phyloP scores from a whole-genome alignment of 805 yeast genomes.

The Starmerella khaoyaiensis region DNA sequence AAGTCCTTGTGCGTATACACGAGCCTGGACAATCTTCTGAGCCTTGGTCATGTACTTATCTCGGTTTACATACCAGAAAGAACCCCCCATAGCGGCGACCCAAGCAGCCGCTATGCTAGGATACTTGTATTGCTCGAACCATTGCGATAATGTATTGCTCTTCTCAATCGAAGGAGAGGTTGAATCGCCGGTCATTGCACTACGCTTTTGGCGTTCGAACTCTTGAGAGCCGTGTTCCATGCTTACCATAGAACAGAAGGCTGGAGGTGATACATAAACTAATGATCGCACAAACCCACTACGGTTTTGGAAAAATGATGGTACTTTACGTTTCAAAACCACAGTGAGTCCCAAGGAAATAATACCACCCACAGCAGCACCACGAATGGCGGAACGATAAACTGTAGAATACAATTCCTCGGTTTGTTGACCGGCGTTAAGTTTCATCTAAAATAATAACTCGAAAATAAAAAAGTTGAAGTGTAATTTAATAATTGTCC shows the following conservation, averaged over 20 bases:
- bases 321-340: constrained; percentile 36
- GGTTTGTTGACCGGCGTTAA: constrained; percentile 51
- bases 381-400: constrained; percentile 43
- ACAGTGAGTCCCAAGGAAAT: constrained; percentile 41
- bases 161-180: not conserved
- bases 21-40: constrained; percentile 76
- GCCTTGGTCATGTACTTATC: constrained; percentile 61
- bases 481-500: no score
- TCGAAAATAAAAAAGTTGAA: no score
- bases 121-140: constrained; percentile 20
- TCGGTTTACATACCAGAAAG: constrained; percentile 60
- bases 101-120: constrained; percentile 53
- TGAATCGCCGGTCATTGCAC: not conserved
- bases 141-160: no score
- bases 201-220: constrained; percentile 35
- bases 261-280: constrained; percentile 53
- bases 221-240: constrained; percentile 59
- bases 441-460: constrained; percentile 49
- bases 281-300: constrained; percentile 39
- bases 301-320: constrained; percentile 14
- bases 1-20: constrained; percentile 80
- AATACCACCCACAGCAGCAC: constrained; percentile 45
- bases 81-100: constrained; percentile 70
- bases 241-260: constrained; percentile 44
- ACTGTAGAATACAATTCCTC: constrained; percentile 50